Evolutionary conservation across 768 basidiomycete genomes (phyloP).

Genomic region (Suillus brevipes): DNA sequence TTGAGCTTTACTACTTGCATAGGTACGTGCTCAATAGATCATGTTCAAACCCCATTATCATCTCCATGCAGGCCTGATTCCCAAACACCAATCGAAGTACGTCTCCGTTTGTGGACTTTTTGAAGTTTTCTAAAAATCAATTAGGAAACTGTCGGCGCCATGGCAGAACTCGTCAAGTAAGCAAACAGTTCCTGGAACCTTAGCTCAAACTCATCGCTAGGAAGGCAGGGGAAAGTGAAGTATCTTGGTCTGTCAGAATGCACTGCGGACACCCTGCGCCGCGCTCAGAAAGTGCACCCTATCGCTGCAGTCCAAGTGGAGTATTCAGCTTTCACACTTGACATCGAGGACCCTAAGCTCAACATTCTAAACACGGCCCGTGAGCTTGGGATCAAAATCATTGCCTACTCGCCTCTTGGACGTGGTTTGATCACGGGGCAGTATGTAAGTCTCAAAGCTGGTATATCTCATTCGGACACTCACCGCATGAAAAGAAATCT

Average conservation of each 20-base stretch:
- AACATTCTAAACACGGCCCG: constrained; percentile 43
- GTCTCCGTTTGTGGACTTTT: constrained; percentile 6
- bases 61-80: constrained; percentile 37
- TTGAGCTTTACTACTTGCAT: constrained; percentile 53
- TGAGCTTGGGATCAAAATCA: constrained; percentile 49
- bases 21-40: constrained; percentile 16
- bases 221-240: constrained; percentile 46
- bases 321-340: constrained; percentile 50
- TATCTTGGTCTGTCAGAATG: constrained; percentile 56
- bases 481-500: constrained; percentile 26
- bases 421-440: constrained; percentile 51
- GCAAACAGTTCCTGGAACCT: background rate
- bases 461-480: constrained; percentile 1
- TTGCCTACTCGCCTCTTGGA: constrained; percentile 56
- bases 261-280: constrained; percentile 45
- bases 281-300: constrained; percentile 51
- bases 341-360: constrained; percentile 46
- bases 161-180: constrained; percentile 55
- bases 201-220: constrained; percentile 23
- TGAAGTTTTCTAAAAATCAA: background rate
- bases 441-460: constrained; percentile 32
- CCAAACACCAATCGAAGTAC: constrained; percentile 48
- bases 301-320: constrained; percentile 52
- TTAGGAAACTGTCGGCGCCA: constrained; percentile 44
- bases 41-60: background rate